A percentile compares a stretch with the other conserved stretches of the same genome.
These are phyloP conservation scores for Neonectria magnoliae DNA, from an alignment of 2,329 filamentous ascomycete species.

Conservation along the genomic window DNA sequence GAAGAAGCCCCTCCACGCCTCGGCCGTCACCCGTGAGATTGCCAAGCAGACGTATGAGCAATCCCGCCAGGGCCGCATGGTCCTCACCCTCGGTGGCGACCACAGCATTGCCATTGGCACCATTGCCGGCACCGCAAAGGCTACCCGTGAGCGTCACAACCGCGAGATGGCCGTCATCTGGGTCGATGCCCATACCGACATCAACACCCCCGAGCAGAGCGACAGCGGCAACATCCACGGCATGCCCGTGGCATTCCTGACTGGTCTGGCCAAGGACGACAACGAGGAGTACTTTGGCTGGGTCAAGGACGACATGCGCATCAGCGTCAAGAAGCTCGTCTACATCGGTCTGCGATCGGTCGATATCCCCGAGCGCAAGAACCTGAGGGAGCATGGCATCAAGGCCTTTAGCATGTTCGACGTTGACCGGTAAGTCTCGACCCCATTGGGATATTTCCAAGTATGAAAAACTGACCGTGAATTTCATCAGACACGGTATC, in stretches of 20 bases:
- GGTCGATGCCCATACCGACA: slow-evolving; percentile 98
- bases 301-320: slow-evolving; percentile 76
- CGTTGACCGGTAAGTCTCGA: slow-evolving; percentile 77
- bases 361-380: slow-evolving; percentile 91
- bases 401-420: slow-evolving; percentile 99
- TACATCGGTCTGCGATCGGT: slow-evolving; percentile 97
- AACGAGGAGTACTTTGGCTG: slow-evolving; percentile 88
- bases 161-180: slow-evolving; percentile 95
- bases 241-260: slow-evolving; percentile 95
- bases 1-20: slow-evolving; percentile 92
- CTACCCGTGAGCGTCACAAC: slow-evolving; percentile 81
- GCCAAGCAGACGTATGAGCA: slow-evolving; percentile 88
- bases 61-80: slow-evolving; percentile 83
- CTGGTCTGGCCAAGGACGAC: slow-evolving; percentile 82
- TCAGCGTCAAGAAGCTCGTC: slow-evolving; percentile 85
- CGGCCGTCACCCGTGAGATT: slow-evolving; percentile 83
- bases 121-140: slow-evolving; percentile 86
- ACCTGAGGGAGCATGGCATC: slow-evolving; percentile 87
- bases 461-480: slow-evolving; percentile 14
- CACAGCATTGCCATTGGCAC: slow-evolving; percentile 97
- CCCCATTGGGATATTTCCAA: background rate
- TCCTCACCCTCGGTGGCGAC: slow-evolving; percentile 93
- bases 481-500: slow-evolving; percentile 78
- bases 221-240: slow-evolving; percentile 95
- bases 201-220: slow-evolving; percentile 93